A percentile compares a stretch with the other conserved stretches of the same genome.
Evolutionary conservation across 148 eudicot species (phyloP).

Genomic region (Camellia granthamiana): DNA sequence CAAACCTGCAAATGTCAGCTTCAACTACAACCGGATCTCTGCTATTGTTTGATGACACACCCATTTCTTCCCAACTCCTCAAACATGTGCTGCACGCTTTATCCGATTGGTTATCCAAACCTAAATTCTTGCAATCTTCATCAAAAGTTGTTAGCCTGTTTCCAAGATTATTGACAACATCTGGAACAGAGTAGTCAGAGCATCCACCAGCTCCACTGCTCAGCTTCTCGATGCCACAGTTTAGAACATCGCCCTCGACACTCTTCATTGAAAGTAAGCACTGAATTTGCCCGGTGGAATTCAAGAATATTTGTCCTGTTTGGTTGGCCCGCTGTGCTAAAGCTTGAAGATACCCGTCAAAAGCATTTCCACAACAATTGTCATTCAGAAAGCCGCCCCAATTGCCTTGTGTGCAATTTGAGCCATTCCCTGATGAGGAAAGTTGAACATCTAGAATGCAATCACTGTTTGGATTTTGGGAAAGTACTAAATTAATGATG

Average conservation of each 20-base stretch:
- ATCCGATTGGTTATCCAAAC: constrained; percentile 5
- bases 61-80: constrained; percentile 32
- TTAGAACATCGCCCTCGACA: neutral
- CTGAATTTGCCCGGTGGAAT: constrained; percentile 24
- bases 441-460: constrained; percentile 29
- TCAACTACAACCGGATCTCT: neutral
- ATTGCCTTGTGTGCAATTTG: constrained; percentile 21
- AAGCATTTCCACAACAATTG: constrained; percentile 27
- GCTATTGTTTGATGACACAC: neutral
- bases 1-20: constrained; percentile 35
- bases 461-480: neutral
- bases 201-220: constrained; percentile 38
- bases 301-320: constrained; percentile 38
- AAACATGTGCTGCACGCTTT: constrained; percentile 25
- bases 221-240: constrained; percentile 46
- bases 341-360: constrained; percentile 27
- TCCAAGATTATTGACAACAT: constrained; percentile 29
- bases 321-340: constrained; percentile 24
- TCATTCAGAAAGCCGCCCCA: constrained; percentile 35
- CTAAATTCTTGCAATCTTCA: constrained; percentile 30
- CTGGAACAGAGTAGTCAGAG: constrained; percentile 33
- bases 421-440: constrained; percentile 12
- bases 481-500: constrained; percentile 5
- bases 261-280: constrained; percentile 25
- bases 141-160: constrained; percentile 14